These are phyloP conservation scores for Phytophthora gonapodyides DNA, from an alignment of 352 stramenopile species.

Conservation along the genomic window DNA sequence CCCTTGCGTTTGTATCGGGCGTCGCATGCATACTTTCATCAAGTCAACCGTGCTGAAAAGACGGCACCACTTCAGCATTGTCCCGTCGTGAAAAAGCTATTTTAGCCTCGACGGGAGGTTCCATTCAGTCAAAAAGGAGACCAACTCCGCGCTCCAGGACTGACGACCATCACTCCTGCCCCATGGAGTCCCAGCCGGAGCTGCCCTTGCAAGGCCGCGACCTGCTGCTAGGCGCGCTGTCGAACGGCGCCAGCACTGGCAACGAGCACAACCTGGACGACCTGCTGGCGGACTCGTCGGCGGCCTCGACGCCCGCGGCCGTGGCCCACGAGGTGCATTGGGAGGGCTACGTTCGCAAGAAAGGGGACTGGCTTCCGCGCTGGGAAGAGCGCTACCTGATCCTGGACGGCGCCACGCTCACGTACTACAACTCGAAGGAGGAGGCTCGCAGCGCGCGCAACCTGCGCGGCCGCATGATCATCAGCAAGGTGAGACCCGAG, in stretches of 20 bases:
- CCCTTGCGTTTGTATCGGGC: not conserved
- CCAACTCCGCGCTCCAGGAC: conserved; percentile 3
- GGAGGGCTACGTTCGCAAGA: conserved; percentile 90
- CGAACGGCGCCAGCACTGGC: conserved; percentile 15
- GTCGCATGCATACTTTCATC: conserved; percentile 7
- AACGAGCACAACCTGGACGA: conserved; percentile 37
- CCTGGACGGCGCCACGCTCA: conserved; percentile 78
- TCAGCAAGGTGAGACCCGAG: conserved; percentile 78
- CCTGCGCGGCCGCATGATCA: conserved; percentile 81
- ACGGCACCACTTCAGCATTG: conserved; percentile 20
- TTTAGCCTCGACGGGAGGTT: conserved; percentile 20
- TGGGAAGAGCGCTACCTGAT: conserved; percentile 91
- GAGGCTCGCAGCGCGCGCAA: conserved; percentile 82
- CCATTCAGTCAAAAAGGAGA: conserved; percentile 23
- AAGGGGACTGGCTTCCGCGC: conserved; percentile 89
- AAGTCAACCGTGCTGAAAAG: conserved; percentile 7
- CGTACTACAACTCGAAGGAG: conserved; percentile 90
- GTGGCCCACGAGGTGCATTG: conserved; percentile 82
- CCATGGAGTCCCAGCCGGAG: conserved; percentile 33
- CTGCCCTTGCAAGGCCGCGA: conserved; percentile 46
- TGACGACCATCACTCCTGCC: conserved; percentile 24
- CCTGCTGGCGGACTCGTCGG: conserved; percentile 41
- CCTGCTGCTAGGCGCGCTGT: conserved; percentile 49
- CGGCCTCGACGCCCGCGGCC: conserved; percentile 42
- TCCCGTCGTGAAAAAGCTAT: conserved; percentile 33